phyloP scores from a whole-genome alignment of 108 stramenopile genomes.

The Fragilaria radians region DNA sequence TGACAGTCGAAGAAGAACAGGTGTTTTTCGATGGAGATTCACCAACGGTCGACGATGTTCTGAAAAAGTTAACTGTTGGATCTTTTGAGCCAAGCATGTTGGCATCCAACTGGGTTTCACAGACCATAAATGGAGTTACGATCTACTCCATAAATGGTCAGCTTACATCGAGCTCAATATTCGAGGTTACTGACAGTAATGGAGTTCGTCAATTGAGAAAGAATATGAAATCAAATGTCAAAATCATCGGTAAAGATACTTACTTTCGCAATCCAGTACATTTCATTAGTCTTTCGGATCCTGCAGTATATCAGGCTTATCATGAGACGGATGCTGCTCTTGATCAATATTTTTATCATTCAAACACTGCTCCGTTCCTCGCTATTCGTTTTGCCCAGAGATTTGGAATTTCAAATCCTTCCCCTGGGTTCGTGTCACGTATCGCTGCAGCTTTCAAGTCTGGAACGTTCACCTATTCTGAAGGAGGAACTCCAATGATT shows the following conservation, averaged over 20 bases:
- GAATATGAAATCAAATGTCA: too few relatives aligned
- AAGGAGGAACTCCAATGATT: neutral
- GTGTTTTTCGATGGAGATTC: too few relatives aligned
- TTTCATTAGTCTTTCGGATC: conserved; percentile 32
- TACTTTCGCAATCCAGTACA: too few relatives aligned
- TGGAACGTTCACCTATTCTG: conserved; percentile 17
- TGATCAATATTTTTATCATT: too few relatives aligned
- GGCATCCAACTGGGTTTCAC: too few relatives aligned
- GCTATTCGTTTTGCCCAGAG: too few relatives aligned
- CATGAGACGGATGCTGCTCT: too few relatives aligned
- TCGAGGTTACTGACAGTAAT: conserved; percentile 33
- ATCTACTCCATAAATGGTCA: neutral
- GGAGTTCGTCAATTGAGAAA: conserved; percentile 26
- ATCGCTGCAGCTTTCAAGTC: conserved; percentile 45
- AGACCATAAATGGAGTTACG: neutral
- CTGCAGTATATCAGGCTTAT: conserved; percentile 24
- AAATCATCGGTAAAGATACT: too few relatives aligned
- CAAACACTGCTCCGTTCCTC: too few relatives aligned
- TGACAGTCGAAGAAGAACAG: too few relatives aligned
- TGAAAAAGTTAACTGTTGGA: conserved; percentile 9
- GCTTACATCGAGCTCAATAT: conserved; percentile 18
- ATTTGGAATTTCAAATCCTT: conserved; percentile 55
- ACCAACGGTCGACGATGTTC: conserved; percentile 8
- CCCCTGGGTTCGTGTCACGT: too few relatives aligned
- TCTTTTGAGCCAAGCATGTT: conserved; percentile 13